Percentiles rank a stretch among this genome's conserved stretches.
Conservation (phyloP, 352 stramenopile species). For the Phytopythium oedochilum region DNA sequence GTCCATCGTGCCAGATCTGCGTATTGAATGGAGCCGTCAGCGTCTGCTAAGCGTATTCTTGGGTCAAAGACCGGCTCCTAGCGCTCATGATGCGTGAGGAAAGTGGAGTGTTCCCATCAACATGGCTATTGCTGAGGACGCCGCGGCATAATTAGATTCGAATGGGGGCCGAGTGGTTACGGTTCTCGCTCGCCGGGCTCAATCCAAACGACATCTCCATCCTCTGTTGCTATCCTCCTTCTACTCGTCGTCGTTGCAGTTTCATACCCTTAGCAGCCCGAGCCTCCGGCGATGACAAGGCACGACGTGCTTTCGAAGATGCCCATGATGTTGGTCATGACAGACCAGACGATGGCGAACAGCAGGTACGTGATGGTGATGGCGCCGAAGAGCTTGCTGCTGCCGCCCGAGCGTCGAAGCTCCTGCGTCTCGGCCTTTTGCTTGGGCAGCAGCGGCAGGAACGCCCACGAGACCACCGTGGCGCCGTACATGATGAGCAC, state of each 20-base stretch:
- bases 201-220: too few relatives aligned
- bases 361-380: constrained; percentile 21
- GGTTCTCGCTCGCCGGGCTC: too few relatives aligned
- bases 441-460: constrained; percentile 17
- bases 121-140: too few relatives aligned
- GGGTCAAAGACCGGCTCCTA: neutral
- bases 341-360: constrained; percentile 15
- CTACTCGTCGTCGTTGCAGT: too few relatives aligned
- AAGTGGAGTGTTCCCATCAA: too few relatives aligned
- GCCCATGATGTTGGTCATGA: constrained; percentile 23
- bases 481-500: constrained; percentile 18
- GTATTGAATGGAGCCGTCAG: too few relatives aligned
- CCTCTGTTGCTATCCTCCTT: too few relatives aligned
- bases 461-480: constrained; percentile 24
- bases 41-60: neutral
- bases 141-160: too few relatives aligned
- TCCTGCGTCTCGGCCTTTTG: constrained; percentile 24
- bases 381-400: constrained; percentile 11
- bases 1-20: neutral
- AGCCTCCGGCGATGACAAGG: constrained; percentile 23
- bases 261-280: too few relatives aligned
- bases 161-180: too few relatives aligned
- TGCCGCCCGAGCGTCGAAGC: constrained; percentile 15
- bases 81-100: neutral
- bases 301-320: constrained; percentile 24